Percentiles rank a stretch among this genome's conserved stretches.
Evolutionary conservation across 1,139 yeast genomes (phyloP).

Genomic region (Diutina sp.): DNA sequence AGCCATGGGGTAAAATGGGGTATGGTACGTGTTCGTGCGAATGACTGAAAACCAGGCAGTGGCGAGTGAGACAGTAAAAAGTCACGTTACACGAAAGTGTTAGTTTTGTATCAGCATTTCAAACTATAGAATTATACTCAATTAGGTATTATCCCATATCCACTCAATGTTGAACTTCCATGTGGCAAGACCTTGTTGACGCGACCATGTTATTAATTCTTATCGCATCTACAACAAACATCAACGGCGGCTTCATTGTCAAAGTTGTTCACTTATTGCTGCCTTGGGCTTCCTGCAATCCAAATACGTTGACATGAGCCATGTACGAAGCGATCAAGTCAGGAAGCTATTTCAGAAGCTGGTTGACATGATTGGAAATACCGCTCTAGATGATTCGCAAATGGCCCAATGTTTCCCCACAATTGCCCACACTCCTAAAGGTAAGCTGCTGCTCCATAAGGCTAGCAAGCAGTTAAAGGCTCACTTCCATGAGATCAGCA

Average conservation of each 20-base stretch:
- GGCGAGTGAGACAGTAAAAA: not conserved
- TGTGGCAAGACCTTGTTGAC: not conserved
- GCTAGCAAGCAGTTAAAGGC: conserved; percentile 50
- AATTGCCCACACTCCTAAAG: conserved; percentile 36
- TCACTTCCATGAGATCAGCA: conserved; percentile 47
- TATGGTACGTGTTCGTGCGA: not conserved
- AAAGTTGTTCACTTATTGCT: not conserved
- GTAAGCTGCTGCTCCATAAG: conserved; percentile 36
- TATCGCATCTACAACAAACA: not conserved
- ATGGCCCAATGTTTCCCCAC: conserved; percentile 57
- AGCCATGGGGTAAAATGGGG: conserved; percentile 4
- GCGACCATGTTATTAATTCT: not conserved
- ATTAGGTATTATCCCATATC: not conserved
- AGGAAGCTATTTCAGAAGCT: conserved; percentile 52
- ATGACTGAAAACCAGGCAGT: not conserved
- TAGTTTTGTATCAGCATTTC: not conserved
- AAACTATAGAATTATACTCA: not conserved
- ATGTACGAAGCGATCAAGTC: conserved; percentile 41
- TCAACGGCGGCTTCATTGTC: not conserved
- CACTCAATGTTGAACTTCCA: not conserved
- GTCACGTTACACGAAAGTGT: not conserved
- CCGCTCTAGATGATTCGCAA: conserved; percentile 47
- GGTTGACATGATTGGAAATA: conserved; percentile 47
- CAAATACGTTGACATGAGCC: conserved; percentile 4
- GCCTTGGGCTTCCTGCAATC: conserved; percentile 4